These are phyloP conservation scores for peach (Prunus persica) DNA, from an alignment of 306 rosid genomes.

Conservation along the genomic window DNA sequence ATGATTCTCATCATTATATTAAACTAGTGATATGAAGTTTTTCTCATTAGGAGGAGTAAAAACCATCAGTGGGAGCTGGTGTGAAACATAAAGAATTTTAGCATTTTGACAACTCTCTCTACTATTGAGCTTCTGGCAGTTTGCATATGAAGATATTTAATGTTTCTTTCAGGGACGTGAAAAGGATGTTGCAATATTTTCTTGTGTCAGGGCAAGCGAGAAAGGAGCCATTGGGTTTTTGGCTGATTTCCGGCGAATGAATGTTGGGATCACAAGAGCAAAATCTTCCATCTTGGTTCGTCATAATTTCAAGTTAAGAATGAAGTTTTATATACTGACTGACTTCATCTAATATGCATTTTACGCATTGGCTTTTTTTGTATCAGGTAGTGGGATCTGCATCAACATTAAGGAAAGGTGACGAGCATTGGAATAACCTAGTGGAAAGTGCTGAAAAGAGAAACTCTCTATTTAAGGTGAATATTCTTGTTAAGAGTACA, in stretches of 20 bases:
- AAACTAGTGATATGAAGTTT: background rate
- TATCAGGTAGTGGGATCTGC: conserved; percentile 90
- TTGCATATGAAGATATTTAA: background rate
- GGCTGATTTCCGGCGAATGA: conserved; percentile 78
- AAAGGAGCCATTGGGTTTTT: conserved; percentile 71
- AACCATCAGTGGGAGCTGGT: background rate
- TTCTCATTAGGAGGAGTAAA: background rate
- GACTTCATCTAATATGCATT: conserved; percentile 8
- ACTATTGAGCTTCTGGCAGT: background rate
- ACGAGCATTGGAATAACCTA: conserved; percentile 72
- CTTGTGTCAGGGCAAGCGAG: conserved; percentile 87
- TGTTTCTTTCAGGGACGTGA: conserved; percentile 72
- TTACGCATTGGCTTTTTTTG: conserved; percentile 10
- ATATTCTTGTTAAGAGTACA: background rate
- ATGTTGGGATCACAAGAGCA: conserved; percentile 94
- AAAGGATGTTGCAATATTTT: conserved; percentile 84
- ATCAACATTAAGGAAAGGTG: conserved; percentile 59
- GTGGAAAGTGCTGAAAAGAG: conserved; percentile 81
- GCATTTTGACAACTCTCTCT: background rate
- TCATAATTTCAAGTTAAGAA: conserved; percentile 20
- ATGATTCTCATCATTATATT: background rate
- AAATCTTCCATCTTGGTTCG: conserved; percentile 85
- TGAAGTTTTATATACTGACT: background rate
- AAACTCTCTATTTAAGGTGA: conserved; percentile 56
- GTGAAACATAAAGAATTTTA: background rate